Evolutionary conservation across 1,284 basidiomycete genomes (phyloP).

Genomic region (Tilletia horrida): DNA sequence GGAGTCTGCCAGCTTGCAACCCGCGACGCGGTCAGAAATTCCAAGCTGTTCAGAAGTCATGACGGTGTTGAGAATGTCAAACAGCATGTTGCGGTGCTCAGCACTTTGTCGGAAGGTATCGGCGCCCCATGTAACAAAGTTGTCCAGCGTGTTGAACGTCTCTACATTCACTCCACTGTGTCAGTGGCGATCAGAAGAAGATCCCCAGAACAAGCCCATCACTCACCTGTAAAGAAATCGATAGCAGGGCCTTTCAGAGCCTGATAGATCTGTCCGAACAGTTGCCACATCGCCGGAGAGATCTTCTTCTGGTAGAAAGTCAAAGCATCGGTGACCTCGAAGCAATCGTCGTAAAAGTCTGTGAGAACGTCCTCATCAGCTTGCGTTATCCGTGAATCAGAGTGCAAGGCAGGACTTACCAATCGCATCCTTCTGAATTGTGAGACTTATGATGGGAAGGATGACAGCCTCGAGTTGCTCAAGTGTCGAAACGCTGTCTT

Average conservation of each 20-base stretch:
- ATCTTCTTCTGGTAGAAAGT: constrained; percentile 78
- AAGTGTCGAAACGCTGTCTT: not conserved
- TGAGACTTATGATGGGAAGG: constrained; percentile 4
- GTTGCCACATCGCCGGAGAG: constrained; percentile 77
- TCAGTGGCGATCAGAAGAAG: not conserved
- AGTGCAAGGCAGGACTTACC: constrained; percentile 1
- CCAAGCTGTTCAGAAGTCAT: constrained; percentile 70
- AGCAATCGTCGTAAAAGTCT: constrained; percentile 85
- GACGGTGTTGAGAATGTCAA: constrained; percentile 78
- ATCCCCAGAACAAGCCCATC: not conserved
- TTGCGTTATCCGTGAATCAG: not conserved
- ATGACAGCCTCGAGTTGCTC: constrained; percentile 9
- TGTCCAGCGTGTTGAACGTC: constrained; percentile 83
- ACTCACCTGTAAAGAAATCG: constrained; percentile 63
- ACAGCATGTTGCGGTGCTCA: constrained; percentile 74
- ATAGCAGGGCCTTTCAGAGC: constrained; percentile 79
- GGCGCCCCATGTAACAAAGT: constrained; percentile 79
- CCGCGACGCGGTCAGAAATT: constrained; percentile 66
- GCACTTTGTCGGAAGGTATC: constrained; percentile 69
- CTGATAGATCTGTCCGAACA: constrained; percentile 77
- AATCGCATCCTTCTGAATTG: constrained; percentile 6
- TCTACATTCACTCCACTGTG: constrained; percentile 60
- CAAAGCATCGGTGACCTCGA: constrained; percentile 77
- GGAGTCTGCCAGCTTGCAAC: constrained; percentile 79
- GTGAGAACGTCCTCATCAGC: constrained; percentile 7